These are phyloP conservation scores for Aspergillus novofumigatus DNA, from an alignment of 2,329 filamentous ascomycete genomes.

Conservation along the genomic window DNA sequence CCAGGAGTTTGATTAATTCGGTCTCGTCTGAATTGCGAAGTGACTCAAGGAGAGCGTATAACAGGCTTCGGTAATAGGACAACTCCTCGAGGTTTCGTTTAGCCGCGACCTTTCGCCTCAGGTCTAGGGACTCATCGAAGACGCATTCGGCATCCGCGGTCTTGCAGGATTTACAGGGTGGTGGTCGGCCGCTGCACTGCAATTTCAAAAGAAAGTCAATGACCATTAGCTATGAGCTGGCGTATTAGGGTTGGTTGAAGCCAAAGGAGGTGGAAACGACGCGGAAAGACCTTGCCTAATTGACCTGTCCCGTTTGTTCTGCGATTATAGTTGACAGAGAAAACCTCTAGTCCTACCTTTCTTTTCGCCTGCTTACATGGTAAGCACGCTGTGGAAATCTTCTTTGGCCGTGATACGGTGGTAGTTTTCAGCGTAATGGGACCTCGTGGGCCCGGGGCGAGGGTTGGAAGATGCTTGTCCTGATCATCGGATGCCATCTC, in stretches of 20 bases:
- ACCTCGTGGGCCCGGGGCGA: conserved; percentile 25
- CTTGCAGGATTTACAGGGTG: conserved; percentile 35
- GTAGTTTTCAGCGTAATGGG: conserved; percentile 13
- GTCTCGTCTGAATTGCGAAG: conserved; percentile 23
- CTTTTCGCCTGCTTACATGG: conserved; percentile 35
- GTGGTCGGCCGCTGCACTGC: conserved; percentile 33
- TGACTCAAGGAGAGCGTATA: conserved; percentile 27
- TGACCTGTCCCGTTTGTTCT: background rate
- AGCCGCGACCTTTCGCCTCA: conserved; percentile 34
- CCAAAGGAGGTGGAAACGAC: background rate
- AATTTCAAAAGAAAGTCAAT: conserved; percentile 5
- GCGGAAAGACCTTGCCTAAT: background rate
- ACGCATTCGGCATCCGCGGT: conserved; percentile 26
- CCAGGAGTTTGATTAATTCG: conserved; percentile 22
- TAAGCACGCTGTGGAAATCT: conserved; percentile 34
- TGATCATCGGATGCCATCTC: conserved; percentile 18
- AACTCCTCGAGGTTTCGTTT: conserved; percentile 35
- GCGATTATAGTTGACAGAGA: background rate
- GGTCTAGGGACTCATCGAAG: conserved; percentile 34
- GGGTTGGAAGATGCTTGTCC: conserved; percentile 21
- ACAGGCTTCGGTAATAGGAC: conserved; percentile 29
- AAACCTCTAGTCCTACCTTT: conserved; percentile 22
- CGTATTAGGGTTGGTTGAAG: background rate
- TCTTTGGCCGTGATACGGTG: conserved; percentile 27
- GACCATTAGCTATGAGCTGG: background rate